Percentiles rank a stretch among this genome's conserved stretches.
phyloP scores from a whole-genome alignment of 2,329 filamentous ascomycete genomes.

The Ascochyta rabiei region DNA sequence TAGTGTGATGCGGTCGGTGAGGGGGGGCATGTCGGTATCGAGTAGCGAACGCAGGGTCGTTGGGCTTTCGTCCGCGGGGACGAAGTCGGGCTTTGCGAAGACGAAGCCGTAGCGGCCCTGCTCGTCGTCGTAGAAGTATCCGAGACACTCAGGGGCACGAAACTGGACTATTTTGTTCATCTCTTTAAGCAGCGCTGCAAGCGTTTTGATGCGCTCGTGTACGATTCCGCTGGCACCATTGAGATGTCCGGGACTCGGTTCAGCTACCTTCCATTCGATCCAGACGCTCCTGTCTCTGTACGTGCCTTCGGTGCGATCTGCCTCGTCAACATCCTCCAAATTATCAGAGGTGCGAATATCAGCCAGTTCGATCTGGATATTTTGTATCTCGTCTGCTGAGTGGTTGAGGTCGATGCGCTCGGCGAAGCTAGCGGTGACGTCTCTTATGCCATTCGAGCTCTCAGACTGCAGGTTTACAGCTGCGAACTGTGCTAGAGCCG shows the following conservation, averaged over 20 bases:
- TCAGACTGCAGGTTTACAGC: slow-evolving; percentile 46
- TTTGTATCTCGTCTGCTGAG: slow-evolving; percentile 26
- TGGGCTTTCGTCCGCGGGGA: slow-evolving; percentile 50
- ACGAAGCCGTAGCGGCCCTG: slow-evolving; percentile 58
- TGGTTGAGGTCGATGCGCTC: slow-evolving; percentile 29
- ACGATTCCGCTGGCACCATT: slow-evolving; percentile 33
- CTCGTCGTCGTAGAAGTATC: slow-evolving; percentile 45
- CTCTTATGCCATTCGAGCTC: slow-evolving; percentile 18
- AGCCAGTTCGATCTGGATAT: slow-evolving; percentile 27
- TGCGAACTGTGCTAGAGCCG: slow-evolving; percentile 44
- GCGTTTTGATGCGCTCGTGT: slow-evolving; percentile 38
- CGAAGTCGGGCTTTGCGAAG: slow-evolving; percentile 57
- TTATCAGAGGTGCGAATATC: too few relatives aligned
- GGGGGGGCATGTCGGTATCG: slow-evolving; percentile 49
- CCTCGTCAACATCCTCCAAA: slow-evolving; percentile 16
- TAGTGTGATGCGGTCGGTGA: slow-evolving; percentile 60
- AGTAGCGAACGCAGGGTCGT: slow-evolving; percentile 58
- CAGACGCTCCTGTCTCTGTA: slow-evolving; percentile 36
- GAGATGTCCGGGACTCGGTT: slow-evolving; percentile 25
- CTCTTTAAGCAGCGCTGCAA: slow-evolving; percentile 42
- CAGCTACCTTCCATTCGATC: slow-evolving; percentile 48
- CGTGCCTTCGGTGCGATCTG: slow-evolving; percentile 37
- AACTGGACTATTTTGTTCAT: slow-evolving; percentile 38
- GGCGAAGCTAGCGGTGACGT: slow-evolving; percentile 37
- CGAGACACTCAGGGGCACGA: slow-evolving; percentile 43